These are phyloP conservation scores for Cylindrotheca fusiformis DNA, from an alignment of 108 stramenopile species.

Conservation along the genomic window DNA sequence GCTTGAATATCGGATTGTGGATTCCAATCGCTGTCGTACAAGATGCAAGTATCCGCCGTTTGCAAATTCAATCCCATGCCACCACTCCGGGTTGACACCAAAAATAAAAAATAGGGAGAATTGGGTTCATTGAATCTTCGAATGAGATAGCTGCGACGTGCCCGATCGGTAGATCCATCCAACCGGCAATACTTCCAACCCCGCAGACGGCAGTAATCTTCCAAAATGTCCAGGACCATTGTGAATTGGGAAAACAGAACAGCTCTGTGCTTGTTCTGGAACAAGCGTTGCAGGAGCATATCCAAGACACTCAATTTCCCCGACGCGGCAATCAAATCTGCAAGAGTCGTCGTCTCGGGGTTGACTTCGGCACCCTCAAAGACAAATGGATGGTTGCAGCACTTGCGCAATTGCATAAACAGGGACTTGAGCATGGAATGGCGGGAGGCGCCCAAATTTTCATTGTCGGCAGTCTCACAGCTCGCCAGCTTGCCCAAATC, in stretches of 20 bases:
- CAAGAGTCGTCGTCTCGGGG: constrained; percentile 32
- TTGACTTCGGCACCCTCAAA: constrained; percentile 67
- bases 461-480: constrained; percentile 13
- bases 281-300: constrained; percentile 61
- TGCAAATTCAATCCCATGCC: constrained; percentile 94
- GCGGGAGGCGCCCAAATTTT: not conserved
- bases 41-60: constrained; percentile 91
- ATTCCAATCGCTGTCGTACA: constrained; percentile 75
- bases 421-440: constrained; percentile 40
- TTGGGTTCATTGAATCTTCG: constrained; percentile 85
- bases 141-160: constrained; percentile 78
- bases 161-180: constrained; percentile 75
- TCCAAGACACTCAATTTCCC: constrained; percentile 83
- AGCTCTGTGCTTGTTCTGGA: constrained; percentile 71
- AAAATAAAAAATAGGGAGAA: constrained; percentile 75
- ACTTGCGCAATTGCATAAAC: constrained; percentile 81
- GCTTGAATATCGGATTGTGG: constrained; percentile 92
- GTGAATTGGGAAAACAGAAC: constrained; percentile 94
- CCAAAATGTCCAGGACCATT: constrained; percentile 83
- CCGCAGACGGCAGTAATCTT: constrained; percentile 75
- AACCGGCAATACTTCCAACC: constrained; percentile 83
- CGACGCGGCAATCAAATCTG: constrained; percentile 67
- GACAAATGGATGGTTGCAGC: constrained; percentile 68
- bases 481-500: constrained; percentile 41
- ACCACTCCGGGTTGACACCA: constrained; percentile 93